Evolutionary conservation across 768 basidiomycete genomes (phyloP), one percentile per base, ranked within the genome.

Genomic region (Russula emetica): DNA sequence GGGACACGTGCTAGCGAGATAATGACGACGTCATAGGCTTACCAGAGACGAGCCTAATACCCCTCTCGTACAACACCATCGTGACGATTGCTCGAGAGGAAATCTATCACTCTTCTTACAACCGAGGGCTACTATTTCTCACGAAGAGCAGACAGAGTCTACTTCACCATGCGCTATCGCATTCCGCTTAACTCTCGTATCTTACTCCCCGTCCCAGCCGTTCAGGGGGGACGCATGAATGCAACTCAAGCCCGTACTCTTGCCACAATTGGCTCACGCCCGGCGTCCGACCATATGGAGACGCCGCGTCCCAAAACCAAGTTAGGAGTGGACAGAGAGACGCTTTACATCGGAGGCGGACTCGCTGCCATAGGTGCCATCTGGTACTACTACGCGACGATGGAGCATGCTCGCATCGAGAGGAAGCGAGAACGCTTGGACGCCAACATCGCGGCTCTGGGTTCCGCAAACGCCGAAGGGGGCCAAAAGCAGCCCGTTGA

Each of bases 131-230:
- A 22, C 16, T 44, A n/a, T 38, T 22, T 49, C 16, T 36, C n/a
- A 18, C 45, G 0, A 90, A 96, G 72, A 38, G 22, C n/a, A 32
- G 11, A 24, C 26, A 50, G 47, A 30, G 3, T 57, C 34, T 30
- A 24, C 34, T 34, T 34, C 24, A 14, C 28, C 22, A 64, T 64
- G 63, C 38, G 22, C 28, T 60, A 42, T 38, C 49, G 32, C 40
- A 30, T 45, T 16, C 16, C 47, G 45, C 58, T 55, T 49, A 60
- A 38, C 38, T 55, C 38, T 60, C 40, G 38, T 2, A 34, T 34
- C 28, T 11, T 56, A 32, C 54, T 42, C 16, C 63, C 58, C 30
- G 24, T 47, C 38, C 7, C 63, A 50, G 26, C 58, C 10, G 8
- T 58, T 7, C 58, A 60, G 45, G 42, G 20, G 45, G 45, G 60